phyloP scores from a whole-genome alignment of 2,329 filamentous ascomycete species.

The Diaporthe batatas region DNA sequence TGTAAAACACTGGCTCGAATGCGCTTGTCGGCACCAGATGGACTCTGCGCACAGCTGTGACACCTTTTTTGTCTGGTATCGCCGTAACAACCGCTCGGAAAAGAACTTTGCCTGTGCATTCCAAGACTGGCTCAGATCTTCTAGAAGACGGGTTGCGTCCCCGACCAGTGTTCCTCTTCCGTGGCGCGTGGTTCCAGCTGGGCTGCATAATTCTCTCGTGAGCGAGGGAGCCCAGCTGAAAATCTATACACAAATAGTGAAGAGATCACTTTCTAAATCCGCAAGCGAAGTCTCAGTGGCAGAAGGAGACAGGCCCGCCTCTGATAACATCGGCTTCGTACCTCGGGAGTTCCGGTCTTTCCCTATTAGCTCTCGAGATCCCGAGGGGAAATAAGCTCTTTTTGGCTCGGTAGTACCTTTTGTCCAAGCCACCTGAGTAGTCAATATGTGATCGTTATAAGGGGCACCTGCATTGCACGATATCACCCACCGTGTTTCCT shows the following conservation, averaged over 20 bases:
- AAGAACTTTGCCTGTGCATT: background rate
- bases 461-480: conserved; percentile 6
- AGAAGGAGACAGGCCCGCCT: background rate
- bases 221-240: too few relatives aligned
- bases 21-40: background rate
- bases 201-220: background rate
- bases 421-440: too few relatives aligned
- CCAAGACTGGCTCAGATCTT: background rate
- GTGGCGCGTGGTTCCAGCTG: background rate
- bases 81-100: background rate
- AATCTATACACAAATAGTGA: background rate
- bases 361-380: background rate
- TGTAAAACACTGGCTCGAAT: background rate
- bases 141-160: background rate
- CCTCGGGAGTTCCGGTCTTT: background rate
- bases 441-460: background rate
- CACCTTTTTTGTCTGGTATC: background rate
- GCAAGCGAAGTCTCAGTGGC: background rate
- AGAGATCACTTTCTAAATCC: background rate
- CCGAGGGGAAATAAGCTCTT: background rate
- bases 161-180: background rate
- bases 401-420: background rate
- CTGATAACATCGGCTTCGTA: conserved; percentile 7
- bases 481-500: conserved; percentile 3
- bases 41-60: too few relatives aligned